Evolutionary conservation across 2,329 filamentous ascomycete genomes (phyloP), one percentile per base, ranked within the genome.

Genomic region (Alternaria alternata): DNA sequence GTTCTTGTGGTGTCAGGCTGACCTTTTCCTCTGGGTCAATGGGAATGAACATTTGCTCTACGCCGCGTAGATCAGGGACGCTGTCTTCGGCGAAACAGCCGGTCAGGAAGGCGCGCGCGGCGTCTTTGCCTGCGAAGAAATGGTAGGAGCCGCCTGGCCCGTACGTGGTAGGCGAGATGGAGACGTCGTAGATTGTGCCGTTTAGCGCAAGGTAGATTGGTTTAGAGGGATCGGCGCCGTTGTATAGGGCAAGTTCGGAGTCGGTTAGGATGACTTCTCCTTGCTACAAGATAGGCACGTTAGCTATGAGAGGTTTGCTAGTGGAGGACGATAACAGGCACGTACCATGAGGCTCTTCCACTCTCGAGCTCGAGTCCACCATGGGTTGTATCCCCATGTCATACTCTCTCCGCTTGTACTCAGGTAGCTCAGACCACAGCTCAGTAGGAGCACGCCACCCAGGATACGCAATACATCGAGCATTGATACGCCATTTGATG

Each of bases 121-220:
- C 94, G 79, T 99, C 95, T 63, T 86, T 85, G 62, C 94, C 95
- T 0, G 93, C 88, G 78, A 99, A 97, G 81, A 91, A 89, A 72
- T 89, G 85, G 83, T 99, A 99, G 38, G 88, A 88, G 5, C 94
- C 95, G 28, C 93, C 93, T 0, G 94, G 85, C 79, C 69, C 87
- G 84, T 85, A 85, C 57, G 76, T 78, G 2, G 59, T 38, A 9
- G 76, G 78, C 54, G 88, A 89, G 30, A 85, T 80, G n/a, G 87
- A 87, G 41, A 96, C 92, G 79, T 96, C 92, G 84, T 91, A 95
- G 80, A 96, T 91, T 59, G 88, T 91, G 73, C 91, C 90, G 82
- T 95, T 94, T 72, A 99, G 88, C 64, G 93, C 93, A 57, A 99
- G 86, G 82, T 97, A 96, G 77, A 98, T 88, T 7, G 95, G 95